Conservation (phyloP, 164 flowering plant genomes). For the Vitis riparia region DNA sequence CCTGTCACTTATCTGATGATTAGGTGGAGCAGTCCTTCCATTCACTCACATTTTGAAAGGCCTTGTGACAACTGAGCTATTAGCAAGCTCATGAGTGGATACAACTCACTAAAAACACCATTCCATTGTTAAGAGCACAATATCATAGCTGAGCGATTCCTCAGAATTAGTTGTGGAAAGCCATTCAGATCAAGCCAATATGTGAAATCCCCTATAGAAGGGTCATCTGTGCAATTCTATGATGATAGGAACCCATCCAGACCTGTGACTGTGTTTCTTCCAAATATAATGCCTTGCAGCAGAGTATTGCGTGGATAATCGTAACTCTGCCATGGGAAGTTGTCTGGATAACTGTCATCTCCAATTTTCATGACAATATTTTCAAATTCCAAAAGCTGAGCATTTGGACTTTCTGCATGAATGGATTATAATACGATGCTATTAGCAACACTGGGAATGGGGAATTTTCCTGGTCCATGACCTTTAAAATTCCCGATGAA, state of each 20-base stretch:
- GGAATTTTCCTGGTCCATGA: too few species aligned
- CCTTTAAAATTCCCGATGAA: too few species aligned
- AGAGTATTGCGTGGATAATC: too few species aligned
- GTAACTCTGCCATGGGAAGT: too few species aligned
- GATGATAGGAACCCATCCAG: constrained; percentile 21
- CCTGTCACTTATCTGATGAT: constrained; percentile 22
- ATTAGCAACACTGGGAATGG: too few species aligned
- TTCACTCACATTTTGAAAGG: constrained; percentile 31
- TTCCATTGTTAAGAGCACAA: constrained; percentile 54
- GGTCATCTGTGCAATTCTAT: constrained; percentile 40
- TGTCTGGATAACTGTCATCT: too few species aligned
- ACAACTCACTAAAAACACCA: constrained; percentile 38
- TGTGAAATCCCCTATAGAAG: constrained; percentile 29
- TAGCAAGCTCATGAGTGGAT: constrained; percentile 4
- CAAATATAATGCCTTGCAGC: constrained; percentile 29
- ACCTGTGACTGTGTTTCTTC: constrained; percentile 14
- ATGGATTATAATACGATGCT: too few species aligned
- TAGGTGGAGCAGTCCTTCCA: constrained; percentile 43
- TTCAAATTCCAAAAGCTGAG: too few species aligned
- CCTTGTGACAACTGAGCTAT: constrained; percentile 20
- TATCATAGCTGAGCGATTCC: not conserved
- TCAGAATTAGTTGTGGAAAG: constrained; percentile 19
- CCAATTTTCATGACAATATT: too few species aligned
- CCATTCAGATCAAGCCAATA: constrained; percentile 23
- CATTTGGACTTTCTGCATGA: too few species aligned